These are phyloP conservation scores for Leccinum subtestaceum DNA, from an alignment of 768 basidiomycete genomes.

Conservation along the genomic window DNA sequence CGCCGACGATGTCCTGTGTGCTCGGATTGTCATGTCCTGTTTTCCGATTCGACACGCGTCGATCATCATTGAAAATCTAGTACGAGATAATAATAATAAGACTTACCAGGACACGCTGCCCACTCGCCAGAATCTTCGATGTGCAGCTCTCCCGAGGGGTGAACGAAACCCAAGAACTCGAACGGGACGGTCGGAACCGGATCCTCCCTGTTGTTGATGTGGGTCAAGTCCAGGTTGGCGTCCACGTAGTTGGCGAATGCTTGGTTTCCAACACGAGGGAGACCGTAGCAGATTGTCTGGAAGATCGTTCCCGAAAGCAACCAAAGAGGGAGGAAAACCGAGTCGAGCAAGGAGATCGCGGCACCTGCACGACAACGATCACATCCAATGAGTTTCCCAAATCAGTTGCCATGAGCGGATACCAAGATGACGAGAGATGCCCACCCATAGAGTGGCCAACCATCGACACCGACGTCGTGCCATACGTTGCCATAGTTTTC, in stretches of 20 bases:
- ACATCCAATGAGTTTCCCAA: no score
- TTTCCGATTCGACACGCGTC: no score
- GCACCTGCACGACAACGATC: conserved; percentile 25
- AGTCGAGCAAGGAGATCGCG: conserved; percentile 29
- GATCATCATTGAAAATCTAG: not conserved
- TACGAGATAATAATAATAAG: not conserved
- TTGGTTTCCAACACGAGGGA: not conserved
- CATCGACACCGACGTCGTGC: conserved; percentile 38
- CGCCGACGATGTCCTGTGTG: conserved; percentile 13
- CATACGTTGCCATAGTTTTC: conserved; percentile 35
- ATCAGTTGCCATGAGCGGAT: not conserved
- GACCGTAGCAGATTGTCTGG: conserved; percentile 22
- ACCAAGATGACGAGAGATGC: not conserved
- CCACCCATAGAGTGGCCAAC: conserved; percentile 45
- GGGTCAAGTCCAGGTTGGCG: conserved; percentile 42
- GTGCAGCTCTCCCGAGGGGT: conserved; percentile 43
- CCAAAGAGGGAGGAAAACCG: not conserved
- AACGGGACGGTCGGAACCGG: conserved; percentile 36
- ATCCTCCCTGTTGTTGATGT: conserved; percentile 52
- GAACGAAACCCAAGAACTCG: conserved; percentile 39
- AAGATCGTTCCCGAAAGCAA: not conserved
- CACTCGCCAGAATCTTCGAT: conserved; percentile 47
- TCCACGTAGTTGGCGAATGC: conserved; percentile 18
- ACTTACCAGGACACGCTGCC: conserved; percentile 50
- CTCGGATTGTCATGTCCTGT: no score